Evolutionary conservation across 345 rosid species (phyloP), one percentile per base, ranked within the genome.

Genomic region (Boechera retrofracta): DNA sequence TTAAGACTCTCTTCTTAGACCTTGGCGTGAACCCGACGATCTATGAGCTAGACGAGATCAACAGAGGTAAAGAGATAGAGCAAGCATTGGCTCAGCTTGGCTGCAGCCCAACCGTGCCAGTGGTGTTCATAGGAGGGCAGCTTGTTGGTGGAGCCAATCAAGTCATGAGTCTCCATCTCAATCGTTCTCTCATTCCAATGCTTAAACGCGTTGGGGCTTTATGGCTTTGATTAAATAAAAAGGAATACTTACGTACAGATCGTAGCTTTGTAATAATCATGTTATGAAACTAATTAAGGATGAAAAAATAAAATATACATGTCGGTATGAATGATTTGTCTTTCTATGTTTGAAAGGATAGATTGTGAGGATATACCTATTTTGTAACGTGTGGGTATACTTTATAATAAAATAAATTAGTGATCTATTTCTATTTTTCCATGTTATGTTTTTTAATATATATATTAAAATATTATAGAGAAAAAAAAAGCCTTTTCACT

Each of bases 81-180:
- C 94, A 88, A 69, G 89, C 89, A 13, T 87, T 93, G 31, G 41
- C 83, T 4, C 80, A 90, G 72, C 88, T 85, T n/a, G 96, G 98
- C 4, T 85, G 91, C 78, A 86, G 80, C 75, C 89, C 91, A 0
- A 54, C 91, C 1, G 83, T 91, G 74, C 98, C 98, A 0, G 82
- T 82, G 0, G 92, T 93, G 26, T 93, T 91, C 86, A 85, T 93
- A 12, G 92, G 97, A 0, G 96, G 96, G 5, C 83, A 87, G 35
- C 92, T 91, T 29, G 86, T 93, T 6, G 97, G 98, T 33, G 97
- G 98, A 21, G 81, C 95, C 58, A 85, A 88, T 47, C 89, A 89
- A 83, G 78, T 91, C 65, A 91, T 91, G 97, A 89, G 87, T 67
- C 97, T 87, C 69, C 98, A 91, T 79, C 97, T 93, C 52, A 89